A percentile compares a stretch with the other conserved stretches of the same genome.
Conservation (phyloP, 2,329 filamentous ascomycete genomes). For the Fusarium sp. region DNA sequence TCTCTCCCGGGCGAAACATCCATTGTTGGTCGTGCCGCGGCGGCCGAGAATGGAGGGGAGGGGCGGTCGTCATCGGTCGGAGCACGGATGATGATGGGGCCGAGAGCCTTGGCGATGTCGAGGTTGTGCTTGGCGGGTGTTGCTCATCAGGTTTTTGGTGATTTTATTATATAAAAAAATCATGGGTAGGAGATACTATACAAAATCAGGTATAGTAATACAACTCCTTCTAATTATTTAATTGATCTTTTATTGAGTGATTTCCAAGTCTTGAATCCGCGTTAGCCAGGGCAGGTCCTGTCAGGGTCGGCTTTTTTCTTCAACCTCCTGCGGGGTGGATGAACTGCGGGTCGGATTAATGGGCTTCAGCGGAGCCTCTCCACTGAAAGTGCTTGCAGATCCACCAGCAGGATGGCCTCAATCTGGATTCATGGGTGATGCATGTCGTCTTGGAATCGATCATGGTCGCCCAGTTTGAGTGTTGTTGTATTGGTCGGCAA, state of each 20-base stretch:
- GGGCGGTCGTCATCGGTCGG: background rate
- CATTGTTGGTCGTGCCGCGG: background rate
- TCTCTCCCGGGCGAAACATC: background rate
- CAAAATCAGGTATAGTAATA: background rate
- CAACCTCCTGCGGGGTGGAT: background rate
- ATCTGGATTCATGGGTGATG: background rate
- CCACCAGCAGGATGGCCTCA: background rate
- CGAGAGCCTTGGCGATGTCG: background rate
- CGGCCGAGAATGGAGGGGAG: background rate
- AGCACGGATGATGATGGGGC: conserved; percentile 1
- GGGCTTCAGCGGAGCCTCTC: background rate
- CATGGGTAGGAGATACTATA: background rate
- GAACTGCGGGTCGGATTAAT: background rate
- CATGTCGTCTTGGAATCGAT: background rate
- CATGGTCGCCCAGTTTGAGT: background rate
- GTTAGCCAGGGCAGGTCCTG: background rate
- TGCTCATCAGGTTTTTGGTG: background rate
- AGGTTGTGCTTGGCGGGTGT: background rate
- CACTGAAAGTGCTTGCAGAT: background rate
- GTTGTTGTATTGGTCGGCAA: background rate
- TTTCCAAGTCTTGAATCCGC: background rate
- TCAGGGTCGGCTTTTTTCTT: background rate
- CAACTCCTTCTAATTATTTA: background rate
- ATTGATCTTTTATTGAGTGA: background rate
- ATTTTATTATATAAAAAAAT: background rate